Conservation (phyloP, 2,329 filamentous ascomycete species). For the Epicoccum nigrum region DNA sequence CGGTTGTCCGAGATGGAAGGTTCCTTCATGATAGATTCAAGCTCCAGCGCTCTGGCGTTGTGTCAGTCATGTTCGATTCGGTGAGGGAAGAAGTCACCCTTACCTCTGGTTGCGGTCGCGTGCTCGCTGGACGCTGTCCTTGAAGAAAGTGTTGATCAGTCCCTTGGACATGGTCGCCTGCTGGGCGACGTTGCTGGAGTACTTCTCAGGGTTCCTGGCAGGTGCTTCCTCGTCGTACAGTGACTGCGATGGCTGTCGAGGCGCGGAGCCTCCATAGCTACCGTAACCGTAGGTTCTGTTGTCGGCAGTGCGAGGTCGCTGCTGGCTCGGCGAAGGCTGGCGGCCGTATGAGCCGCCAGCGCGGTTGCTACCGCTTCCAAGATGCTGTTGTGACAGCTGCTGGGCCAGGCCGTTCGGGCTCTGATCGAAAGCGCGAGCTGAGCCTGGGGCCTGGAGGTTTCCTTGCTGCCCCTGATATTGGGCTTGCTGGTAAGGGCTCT, state of each 20-base stretch:
- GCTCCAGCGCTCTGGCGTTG: conserved; percentile 77
- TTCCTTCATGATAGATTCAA: conserved; percentile 84
- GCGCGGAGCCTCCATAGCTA: conserved; percentile 72
- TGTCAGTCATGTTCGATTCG: conserved; percentile 24
- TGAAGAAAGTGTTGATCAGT: conserved; percentile 82
- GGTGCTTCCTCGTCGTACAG: conserved; percentile 72
- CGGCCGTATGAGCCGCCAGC: conserved; percentile 70
- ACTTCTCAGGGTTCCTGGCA: conserved; percentile 79
- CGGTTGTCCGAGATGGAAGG: conserved; percentile 74
- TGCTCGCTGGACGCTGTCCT: conserved; percentile 95
- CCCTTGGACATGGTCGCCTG: conserved; percentile 69
- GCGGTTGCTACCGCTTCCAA: conserved; percentile 70
- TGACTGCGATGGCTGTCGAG: conserved; percentile 60
- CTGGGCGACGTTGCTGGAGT: conserved; percentile 85
- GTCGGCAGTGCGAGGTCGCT: conserved; percentile 85
- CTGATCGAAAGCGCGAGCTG: conserved; percentile 70
- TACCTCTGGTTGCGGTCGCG: conserved; percentile 94
- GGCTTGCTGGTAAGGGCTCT: conserved; percentile 54
- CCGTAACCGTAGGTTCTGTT: conserved; percentile 65
- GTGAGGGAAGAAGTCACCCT: neutral
- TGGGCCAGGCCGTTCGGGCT: conserved; percentile 90
- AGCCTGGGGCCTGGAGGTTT: conserved; percentile 57
- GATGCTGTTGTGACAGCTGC: conserved; percentile 96
- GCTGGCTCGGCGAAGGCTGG: conserved; percentile 71
- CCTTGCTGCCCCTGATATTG: conserved; percentile 59